phyloP scores from a whole-genome alignment of 306 rosid genomes.

The Citrullus amarus region DNA sequence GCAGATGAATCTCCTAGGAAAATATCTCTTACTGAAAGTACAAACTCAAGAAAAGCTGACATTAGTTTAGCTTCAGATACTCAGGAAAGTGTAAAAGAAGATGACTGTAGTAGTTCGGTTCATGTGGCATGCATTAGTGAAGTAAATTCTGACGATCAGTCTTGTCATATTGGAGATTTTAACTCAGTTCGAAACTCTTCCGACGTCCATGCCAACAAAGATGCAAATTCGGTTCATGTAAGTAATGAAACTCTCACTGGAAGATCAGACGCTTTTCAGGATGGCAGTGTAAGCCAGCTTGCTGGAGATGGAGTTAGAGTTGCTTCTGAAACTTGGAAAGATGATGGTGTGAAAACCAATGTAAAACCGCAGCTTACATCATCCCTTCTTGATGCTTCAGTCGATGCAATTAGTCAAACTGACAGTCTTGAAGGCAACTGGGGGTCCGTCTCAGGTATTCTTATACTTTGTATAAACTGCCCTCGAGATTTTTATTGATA shows the following conservation, averaged over 20 bases:
- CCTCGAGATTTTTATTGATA: neutral
- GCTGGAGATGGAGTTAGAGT: constrained; percentile 23
- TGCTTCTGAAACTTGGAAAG: constrained; percentile 26
- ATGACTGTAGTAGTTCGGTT: neutral
- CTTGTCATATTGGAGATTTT: constrained; percentile 12
- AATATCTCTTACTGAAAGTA: constrained; percentile 20
- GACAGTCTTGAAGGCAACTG: constrained; percentile 78
- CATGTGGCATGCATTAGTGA: neutral
- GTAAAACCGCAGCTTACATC: constrained; percentile 21
- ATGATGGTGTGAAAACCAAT: constrained; percentile 20
- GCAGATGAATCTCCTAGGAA: constrained; percentile 7
- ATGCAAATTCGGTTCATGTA: constrained; percentile 17
- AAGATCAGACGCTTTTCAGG: constrained; percentile 18
- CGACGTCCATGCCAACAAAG: constrained; percentile 15
- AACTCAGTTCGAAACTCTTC: constrained; percentile 16
- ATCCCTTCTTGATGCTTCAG: constrained; percentile 40
- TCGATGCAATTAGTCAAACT: constrained; percentile 46
- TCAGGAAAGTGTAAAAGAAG: constrained; percentile 12
- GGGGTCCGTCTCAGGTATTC: constrained; percentile 88
- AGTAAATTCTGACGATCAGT: constrained; percentile 14
- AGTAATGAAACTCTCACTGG: constrained; percentile 23
- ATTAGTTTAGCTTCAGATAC: constrained; percentile 2
- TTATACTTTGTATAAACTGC: neutral
- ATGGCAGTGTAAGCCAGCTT: constrained; percentile 13
- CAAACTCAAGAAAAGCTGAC: constrained; percentile 6